phyloP scores from a whole-genome alignment of 371 early-diverging fungal genomes.

The Nematocida sp. region DNA sequence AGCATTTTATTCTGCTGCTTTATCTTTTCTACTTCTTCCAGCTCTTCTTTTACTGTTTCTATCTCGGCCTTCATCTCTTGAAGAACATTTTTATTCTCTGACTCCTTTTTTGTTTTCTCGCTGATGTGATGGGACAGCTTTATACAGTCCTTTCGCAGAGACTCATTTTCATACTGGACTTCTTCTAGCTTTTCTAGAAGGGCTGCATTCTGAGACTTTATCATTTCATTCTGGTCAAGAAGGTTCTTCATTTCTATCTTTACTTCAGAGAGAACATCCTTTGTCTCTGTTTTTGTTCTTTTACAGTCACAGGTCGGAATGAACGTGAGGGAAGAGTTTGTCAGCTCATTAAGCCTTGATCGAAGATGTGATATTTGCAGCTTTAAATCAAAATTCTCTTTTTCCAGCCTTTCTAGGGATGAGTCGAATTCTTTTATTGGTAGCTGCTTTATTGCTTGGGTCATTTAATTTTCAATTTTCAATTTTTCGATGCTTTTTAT shows the following conservation, averaged over 20 bases:
- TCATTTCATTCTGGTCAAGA: conserved; percentile 12
- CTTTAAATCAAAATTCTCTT: conserved; percentile 56
- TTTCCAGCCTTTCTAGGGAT: conserved; percentile 33
- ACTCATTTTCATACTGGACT: conserved; percentile 25
- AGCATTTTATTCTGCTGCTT: conserved; percentile 6
- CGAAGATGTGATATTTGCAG: conserved; percentile 51
- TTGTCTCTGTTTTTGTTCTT: conserved; percentile 40
- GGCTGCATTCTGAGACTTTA: conserved; percentile 7
- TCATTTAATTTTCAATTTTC: conserved; percentile 30
- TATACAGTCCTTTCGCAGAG: conserved; percentile 34
- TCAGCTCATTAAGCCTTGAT: conserved; percentile 26
- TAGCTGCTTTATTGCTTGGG: background rate
- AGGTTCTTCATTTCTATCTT: conserved; percentile 39
- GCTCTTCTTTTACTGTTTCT: conserved; percentile 13
- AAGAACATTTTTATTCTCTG: conserved; percentile 23
- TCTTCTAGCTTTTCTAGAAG: conserved; percentile 18
- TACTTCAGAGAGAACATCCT: conserved; percentile 35
- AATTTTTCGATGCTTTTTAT: conserved; percentile 48
- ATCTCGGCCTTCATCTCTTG: conserved; percentile 27
- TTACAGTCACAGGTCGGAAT: conserved; percentile 52
- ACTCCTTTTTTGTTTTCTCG: conserved; percentile 16
- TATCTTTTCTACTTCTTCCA: conserved; percentile 27
- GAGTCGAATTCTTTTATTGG: conserved; percentile 44
- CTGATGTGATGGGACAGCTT: conserved; percentile 51
- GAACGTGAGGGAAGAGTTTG: conserved; percentile 47